phyloP scores from a whole-genome alignment of 1,139 yeast genomes.

The Petasospora rhodanensis region DNA sequence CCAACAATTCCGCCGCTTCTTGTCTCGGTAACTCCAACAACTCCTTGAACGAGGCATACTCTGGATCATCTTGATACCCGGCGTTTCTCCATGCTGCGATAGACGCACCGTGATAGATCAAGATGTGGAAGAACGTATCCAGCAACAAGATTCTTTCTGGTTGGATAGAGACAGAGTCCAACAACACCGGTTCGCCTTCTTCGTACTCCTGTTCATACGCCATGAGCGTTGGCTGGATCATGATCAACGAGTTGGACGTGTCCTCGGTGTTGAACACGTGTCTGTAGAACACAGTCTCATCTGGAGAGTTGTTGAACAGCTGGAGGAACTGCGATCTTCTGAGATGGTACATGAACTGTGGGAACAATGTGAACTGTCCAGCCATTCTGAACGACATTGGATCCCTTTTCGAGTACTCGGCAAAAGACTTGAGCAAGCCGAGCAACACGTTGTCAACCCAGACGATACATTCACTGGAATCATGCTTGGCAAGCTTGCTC shows the following conservation, averaged over 20 bases:
- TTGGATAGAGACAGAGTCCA: slow-evolving; percentile 64
- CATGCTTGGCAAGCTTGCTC: slow-evolving; percentile 58
- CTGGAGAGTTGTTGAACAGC: slow-evolving; percentile 75
- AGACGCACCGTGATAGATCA: slow-evolving; percentile 64
- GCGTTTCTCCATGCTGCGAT: slow-evolving; percentile 69
- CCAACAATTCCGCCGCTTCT: slow-evolving; percentile 63
- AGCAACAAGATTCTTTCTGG: slow-evolving; percentile 57
- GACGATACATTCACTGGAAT: slow-evolving; percentile 54
- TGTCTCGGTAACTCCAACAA: slow-evolving; percentile 61
- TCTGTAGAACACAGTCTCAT: slow-evolving; percentile 67
- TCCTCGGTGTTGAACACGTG: slow-evolving; percentile 68
- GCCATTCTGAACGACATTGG: slow-evolving; percentile 63
- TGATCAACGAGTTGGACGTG: slow-evolving; percentile 56
- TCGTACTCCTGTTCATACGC: slow-evolving; percentile 55
- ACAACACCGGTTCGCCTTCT: slow-evolving; percentile 52
- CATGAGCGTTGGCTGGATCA: slow-evolving; percentile 74
- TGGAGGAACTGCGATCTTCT: slow-evolving; percentile 66
- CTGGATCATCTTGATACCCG: slow-evolving; percentile 63
- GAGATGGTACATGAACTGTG: slow-evolving; percentile 71
- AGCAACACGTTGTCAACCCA: slow-evolving; percentile 72
- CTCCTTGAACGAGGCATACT: slow-evolving; percentile 55
- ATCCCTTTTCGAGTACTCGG: slow-evolving; percentile 66
- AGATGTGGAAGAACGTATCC: slow-evolving; percentile 71
- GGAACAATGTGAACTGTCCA: slow-evolving; percentile 63
- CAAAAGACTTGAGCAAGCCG: slow-evolving; percentile 69